Evolutionary conservation across 2,329 filamentous ascomycete species (phyloP).

Genomic region (Emergomyces orientalis): DNA sequence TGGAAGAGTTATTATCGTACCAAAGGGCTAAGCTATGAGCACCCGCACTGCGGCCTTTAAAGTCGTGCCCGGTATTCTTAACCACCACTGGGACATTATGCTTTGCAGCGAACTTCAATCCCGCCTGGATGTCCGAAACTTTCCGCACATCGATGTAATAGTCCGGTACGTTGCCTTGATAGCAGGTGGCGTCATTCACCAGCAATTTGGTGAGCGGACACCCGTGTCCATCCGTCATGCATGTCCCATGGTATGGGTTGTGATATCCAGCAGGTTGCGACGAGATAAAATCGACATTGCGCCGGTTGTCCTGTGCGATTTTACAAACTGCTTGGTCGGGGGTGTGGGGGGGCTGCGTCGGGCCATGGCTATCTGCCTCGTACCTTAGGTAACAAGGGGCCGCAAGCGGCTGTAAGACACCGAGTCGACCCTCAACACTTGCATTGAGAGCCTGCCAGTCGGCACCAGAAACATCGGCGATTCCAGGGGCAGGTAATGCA

Average conservation of each 20-base stretch:
- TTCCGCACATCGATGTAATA: conserved; percentile 19
- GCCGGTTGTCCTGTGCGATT: conserved; percentile 6
- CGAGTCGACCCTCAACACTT: conserved; percentile 7
- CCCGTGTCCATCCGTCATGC: conserved; percentile 6
- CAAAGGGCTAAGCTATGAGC: conserved; percentile 28
- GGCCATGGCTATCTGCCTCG: not conserved
- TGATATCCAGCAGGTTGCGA: conserved; percentile 8
- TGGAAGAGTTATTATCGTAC: conserved; percentile 7
- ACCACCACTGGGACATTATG: conserved; percentile 36
- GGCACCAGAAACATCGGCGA: conserved; percentile 2
- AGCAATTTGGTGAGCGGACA: conserved; percentile 7
- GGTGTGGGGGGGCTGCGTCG: not conserved
- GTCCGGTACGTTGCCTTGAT: conserved; percentile 22
- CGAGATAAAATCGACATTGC: conserved; percentile 10
- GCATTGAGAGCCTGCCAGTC: conserved; percentile 9
- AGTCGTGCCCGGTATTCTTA: conserved; percentile 50
- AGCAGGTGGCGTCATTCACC: conserved; percentile 15
- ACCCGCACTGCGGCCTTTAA: conserved; percentile 33
- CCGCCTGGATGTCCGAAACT: conserved; percentile 15
- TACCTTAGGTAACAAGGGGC: conserved; percentile 7
- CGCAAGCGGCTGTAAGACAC: conserved; percentile 6
- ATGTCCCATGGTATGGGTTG: conserved; percentile 3
- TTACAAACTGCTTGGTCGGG: conserved; percentile 7
- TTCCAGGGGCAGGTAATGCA: conserved; percentile 2
- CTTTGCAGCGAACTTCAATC: conserved; percentile 17